Percentiles rank a stretch among this genome's conserved stretches.
Conservation (phyloP, 2,329 filamentous ascomycete species). For the Claviceps paspali region DNA sequence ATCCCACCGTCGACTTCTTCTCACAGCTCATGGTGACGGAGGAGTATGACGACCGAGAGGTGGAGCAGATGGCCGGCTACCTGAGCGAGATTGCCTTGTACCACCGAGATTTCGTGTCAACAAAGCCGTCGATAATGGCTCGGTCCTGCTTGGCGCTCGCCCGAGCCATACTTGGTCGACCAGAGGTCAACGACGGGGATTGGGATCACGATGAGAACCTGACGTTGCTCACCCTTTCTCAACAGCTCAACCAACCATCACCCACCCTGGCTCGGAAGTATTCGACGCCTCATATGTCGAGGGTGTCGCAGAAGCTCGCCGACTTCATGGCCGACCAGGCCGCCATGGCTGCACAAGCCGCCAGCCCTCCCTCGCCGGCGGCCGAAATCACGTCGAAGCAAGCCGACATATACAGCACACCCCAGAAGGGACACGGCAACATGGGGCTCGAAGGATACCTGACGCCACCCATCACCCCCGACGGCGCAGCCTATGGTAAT, state of each 20-base stretch:
- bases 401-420: conserved; percentile 57
- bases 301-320: conserved; percentile 38
- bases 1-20: conserved; percentile 92
- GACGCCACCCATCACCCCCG: conserved; percentile 75
- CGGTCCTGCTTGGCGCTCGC: conserved; percentile 74
- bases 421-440: conserved; percentile 57
- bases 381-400: conserved; percentile 35
- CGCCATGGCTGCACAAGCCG: conserved; percentile 33
- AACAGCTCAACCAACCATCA: conserved; percentile 43
- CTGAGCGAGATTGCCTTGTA: conserved; percentile 91
- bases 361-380: conserved; percentile 45
- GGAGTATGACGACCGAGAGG: conserved; percentile 63
- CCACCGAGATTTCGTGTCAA: conserved; percentile 92
- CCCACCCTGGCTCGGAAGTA: conserved; percentile 45
- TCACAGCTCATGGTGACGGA: conserved; percentile 75
- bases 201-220: conserved; percentile 62
- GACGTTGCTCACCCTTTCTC: conserved; percentile 44
- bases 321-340: conserved; percentile 46
- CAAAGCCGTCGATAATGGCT: conserved; percentile 79
- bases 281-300: conserved; percentile 35
- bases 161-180: conserved; percentile 68
- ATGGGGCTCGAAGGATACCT: conserved; percentile 59
- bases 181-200: conserved; percentile 59
- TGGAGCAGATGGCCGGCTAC: conserved; percentile 90
- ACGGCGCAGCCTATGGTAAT: conserved; percentile 41